Evolutionary conservation across 2,329 filamentous ascomycete species (phyloP), one percentile per base, ranked within the genome.

Genomic region (Apiospora pterosperma): DNA sequence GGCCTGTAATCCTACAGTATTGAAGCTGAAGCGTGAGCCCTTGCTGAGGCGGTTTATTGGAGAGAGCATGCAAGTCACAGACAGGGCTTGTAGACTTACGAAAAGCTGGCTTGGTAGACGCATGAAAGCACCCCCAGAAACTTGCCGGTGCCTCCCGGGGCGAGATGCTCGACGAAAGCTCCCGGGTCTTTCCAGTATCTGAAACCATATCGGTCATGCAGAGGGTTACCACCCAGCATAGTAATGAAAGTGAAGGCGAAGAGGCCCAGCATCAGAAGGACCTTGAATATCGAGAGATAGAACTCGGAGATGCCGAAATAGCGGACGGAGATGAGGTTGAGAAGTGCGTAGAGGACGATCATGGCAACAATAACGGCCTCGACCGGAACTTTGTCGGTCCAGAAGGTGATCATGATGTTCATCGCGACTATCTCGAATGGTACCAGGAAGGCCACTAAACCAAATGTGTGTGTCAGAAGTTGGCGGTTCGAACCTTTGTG

Each of bases 1-100:
- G 88, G 0, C 89, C 89, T 31, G 87, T 85, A 63, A 90, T 82
- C 19, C 85, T 86, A 73, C 90, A 90, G 8, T 42, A 11, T 42
- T 12, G 3, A 23, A 23, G 63, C 81, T 80, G 12, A 87, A 5
- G 38, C 23, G 23, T 42, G 3, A 42, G 41, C 10, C 88, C 66
- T 21, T 44, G 28, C 25, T 52, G 6, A 60, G 23, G 25, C n/a
- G n/a, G n/a, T n/a, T n/a, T n/a, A n/a, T n/a, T n/a, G n/a, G n/a
- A n/a, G n/a, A n/a, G n/a, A n/a, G n/a, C n/a, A n/a, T n/a, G n/a
- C n/a, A n/a, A n/a, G n/a, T n/a, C n/a, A n/a, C n/a, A n/a, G n/a
- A 41, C 39, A n/a, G 19, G 39, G 4, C 39, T 41, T 41, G 10
- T 23, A 12, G 19, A 65, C 63, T 5, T 41, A 52, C 63, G 59